phyloP scores from a whole-genome alignment of 768 basidiomycete species.

The Russula virescens region DNA sequence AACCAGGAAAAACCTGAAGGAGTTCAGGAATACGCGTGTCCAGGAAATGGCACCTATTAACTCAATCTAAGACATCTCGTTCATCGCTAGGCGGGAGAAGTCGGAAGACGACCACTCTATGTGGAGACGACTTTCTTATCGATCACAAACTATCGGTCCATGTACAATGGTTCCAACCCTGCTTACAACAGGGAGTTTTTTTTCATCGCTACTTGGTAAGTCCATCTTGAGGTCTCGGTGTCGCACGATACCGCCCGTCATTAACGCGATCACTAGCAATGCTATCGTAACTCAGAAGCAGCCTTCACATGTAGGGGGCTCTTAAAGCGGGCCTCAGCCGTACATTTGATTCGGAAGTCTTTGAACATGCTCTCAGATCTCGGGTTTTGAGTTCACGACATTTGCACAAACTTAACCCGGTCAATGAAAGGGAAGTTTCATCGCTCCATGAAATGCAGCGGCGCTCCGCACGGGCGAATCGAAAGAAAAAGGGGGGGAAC shows the following conservation, averaged over 20 bases:
- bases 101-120: not conserved
- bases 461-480: not conserved
- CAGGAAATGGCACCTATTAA: not conserved
- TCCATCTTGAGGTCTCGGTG: not conserved
- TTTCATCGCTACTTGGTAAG: not conserved
- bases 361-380: not conserved
- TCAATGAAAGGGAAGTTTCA: not conserved
- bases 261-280: slow-evolving; percentile 4
- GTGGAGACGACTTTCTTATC: not conserved
- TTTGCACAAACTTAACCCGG: not conserved
- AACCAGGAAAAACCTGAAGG: not conserved
- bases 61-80: not conserved
- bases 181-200: not conserved
- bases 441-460: not conserved
- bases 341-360: not conserved
- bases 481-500: no score
- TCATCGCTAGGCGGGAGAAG: not conserved
- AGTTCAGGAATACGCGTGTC: not conserved
- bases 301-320: not conserved
- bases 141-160: not conserved
- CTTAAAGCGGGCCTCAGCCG: not conserved
- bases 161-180: not conserved
- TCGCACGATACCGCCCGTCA: not conserved
- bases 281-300: not conserved
- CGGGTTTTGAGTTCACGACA: not conserved